phyloP scores from a whole-genome alignment of 2,329 filamentous ascomycete species.

The Botryotinia calthae region DNA sequence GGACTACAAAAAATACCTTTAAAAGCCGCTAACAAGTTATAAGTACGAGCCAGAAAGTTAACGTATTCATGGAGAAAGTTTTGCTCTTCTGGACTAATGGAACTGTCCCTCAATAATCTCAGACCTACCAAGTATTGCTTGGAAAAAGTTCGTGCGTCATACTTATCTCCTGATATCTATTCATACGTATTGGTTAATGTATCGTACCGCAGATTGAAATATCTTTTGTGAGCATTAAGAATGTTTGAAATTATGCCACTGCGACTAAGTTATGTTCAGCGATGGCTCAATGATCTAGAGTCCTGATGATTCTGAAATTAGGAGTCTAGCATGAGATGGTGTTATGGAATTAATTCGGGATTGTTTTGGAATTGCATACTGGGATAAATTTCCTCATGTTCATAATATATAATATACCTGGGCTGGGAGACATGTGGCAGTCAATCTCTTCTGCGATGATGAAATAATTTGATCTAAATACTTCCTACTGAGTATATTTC shows the following conservation, averaged over 20 bases:
- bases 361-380: not conserved
- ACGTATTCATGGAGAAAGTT: not conserved
- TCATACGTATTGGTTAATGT: not conserved
- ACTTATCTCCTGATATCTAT: not conserved
- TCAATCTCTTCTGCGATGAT: not conserved
- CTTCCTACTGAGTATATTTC: not conserved
- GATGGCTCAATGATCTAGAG: not conserved
- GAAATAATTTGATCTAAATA: not conserved
- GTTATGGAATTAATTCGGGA: not conserved
- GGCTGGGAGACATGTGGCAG: not conserved
- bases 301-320: not conserved
- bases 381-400: not conserved
- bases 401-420: not conserved
- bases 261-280: not conserved
- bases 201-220: rapidly evolving
- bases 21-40: not conserved
- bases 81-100: not conserved
- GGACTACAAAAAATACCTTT: not conserved
- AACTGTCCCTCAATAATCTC: not conserved
- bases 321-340: not conserved
- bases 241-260: not conserved
- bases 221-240: not conserved
- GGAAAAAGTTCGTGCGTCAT: not conserved
- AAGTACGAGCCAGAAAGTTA: not conserved
- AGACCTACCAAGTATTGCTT: not conserved